These are phyloP conservation scores for Phytopythium sindhum DNA, from an alignment of 352 stramenopile species.

Conservation along the genomic window DNA sequence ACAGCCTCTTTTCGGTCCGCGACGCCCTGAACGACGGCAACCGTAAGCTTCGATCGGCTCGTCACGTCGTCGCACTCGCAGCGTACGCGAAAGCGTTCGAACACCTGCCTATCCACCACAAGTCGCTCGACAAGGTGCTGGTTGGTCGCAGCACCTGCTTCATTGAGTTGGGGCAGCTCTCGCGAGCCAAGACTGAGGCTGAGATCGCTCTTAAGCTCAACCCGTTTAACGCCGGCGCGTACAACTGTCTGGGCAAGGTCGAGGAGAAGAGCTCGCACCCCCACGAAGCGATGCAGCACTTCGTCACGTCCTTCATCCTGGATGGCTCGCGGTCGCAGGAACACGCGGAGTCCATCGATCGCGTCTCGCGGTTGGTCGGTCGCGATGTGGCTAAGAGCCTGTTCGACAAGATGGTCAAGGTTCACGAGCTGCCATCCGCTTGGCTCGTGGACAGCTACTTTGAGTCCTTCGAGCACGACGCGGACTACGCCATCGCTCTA, in stretches of 20 bases:
- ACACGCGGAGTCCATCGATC: slow-evolving; percentile 68
- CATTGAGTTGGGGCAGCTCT: slow-evolving; percentile 44
- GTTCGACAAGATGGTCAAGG: slow-evolving; percentile 66
- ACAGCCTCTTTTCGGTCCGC: slow-evolving; percentile 45
- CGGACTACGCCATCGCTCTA: slow-evolving; percentile 52
- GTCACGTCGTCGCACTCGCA: slow-evolving; percentile 50
- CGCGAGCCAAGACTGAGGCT: slow-evolving; percentile 36
- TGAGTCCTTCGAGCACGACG: slow-evolving; percentile 78
- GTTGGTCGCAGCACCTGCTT: slow-evolving; percentile 62
- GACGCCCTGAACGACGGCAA: slow-evolving; percentile 58
- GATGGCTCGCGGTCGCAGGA: slow-evolving; percentile 72
- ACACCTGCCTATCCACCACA: slow-evolving; percentile 62
- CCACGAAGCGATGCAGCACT: slow-evolving; percentile 78
- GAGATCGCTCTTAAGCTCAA: slow-evolving; percentile 54
- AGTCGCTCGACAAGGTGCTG: slow-evolving; percentile 51
- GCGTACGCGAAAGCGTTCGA: slow-evolving; percentile 59
- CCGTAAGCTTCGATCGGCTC: slow-evolving; percentile 40
- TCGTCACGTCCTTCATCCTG: slow-evolving; percentile 78
- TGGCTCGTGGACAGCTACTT: slow-evolving; percentile 88
- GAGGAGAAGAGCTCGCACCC: slow-evolving; percentile 47
- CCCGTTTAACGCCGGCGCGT: slow-evolving; percentile 64
- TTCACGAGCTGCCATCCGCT: slow-evolving; percentile 65
- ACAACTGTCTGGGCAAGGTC: slow-evolving; percentile 63
- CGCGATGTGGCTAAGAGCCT: slow-evolving; percentile 60
- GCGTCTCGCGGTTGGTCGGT: slow-evolving; percentile 61